Conservation (phyloP, 2,329 filamentous ascomycete genomes). For the Colletotrichum tabaci region DNA sequence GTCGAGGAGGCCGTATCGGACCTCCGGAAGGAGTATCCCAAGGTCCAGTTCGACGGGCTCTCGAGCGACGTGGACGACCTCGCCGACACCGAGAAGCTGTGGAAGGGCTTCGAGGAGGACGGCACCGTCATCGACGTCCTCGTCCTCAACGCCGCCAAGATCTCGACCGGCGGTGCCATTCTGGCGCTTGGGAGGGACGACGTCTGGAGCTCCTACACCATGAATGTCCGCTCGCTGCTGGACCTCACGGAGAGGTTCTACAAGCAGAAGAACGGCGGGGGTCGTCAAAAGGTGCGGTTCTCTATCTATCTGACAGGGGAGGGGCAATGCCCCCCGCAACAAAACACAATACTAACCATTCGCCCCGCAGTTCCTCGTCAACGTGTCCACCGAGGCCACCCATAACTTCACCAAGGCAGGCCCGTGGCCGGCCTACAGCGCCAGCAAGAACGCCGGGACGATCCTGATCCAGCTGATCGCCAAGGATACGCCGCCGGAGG, state of each 20-base stretch:
- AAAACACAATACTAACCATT: neutral
- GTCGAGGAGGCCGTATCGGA: slow-evolving; percentile 50
- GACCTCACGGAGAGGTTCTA: slow-evolving; percentile 47
- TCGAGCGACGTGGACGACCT: slow-evolving; percentile 13
- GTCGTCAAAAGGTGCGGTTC: slow-evolving; percentile 42
- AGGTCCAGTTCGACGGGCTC: slow-evolving; percentile 2
- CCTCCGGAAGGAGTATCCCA: slow-evolving; percentile 37
- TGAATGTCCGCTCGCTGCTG: slow-evolving; percentile 41
- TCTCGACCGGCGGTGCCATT: slow-evolving; percentile 1
- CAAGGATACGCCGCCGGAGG: slow-evolving; percentile 49
- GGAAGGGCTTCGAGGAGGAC: slow-evolving; percentile 28
- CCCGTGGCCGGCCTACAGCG: slow-evolving; percentile 50
- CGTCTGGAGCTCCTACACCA: slow-evolving; percentile 35
- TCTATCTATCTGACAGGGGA: neutral
- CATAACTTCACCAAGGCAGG: slow-evolving; percentile 48
- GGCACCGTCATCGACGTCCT: slow-evolving; percentile 49
- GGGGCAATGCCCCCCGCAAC: too few species aligned
- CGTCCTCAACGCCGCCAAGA: slow-evolving; percentile 47
- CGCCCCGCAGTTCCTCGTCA: slow-evolving; percentile 48
- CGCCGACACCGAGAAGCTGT: slow-evolving; percentile 23
- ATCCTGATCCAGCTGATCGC: slow-evolving; percentile 56
- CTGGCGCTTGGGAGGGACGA: slow-evolving; percentile 33
- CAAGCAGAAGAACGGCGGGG: slow-evolving; percentile 49
- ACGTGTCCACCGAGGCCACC: slow-evolving; percentile 49
- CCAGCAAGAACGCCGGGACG: slow-evolving; percentile 57